A percentile compares a stretch with the other conserved stretches of the same genome.
Evolutionary conservation across 2,329 filamentous ascomycete species (phyloP).

Genomic region (Hortaea sp.): DNA sequence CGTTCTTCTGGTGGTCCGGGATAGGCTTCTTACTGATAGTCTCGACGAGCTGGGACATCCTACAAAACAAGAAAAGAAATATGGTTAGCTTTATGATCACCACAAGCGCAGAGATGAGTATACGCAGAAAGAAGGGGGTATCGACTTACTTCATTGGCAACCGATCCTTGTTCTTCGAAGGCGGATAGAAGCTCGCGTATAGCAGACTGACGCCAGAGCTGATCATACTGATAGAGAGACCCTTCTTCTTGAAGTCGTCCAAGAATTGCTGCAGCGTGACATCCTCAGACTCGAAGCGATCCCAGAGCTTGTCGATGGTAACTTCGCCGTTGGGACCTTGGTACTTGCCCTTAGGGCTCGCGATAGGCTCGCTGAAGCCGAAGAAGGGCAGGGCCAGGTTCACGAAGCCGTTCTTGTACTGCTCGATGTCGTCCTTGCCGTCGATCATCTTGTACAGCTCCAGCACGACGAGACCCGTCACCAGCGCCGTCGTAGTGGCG

Average conservation of each 20-base stretch:
- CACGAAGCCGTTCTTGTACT: constrained; percentile 99
- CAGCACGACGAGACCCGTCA: constrained; percentile 84
- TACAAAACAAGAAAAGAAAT: constrained; percentile 30
- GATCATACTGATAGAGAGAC: constrained; percentile 79
- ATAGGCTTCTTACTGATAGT: constrained; percentile 85
- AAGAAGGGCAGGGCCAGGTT: constrained; percentile 96
- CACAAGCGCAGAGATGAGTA: background rate
- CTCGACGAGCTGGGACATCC: constrained; percentile 80
- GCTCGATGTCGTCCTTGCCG: constrained; percentile 90
- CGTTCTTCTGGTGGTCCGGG: constrained; percentile 82
- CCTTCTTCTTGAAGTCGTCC: constrained; percentile 68
- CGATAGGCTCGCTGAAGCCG: constrained; percentile 93
- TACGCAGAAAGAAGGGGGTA: background rate
- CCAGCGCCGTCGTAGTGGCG: constrained; percentile 89
- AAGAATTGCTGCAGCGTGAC: constrained; percentile 78
- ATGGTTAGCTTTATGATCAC: too few species aligned
- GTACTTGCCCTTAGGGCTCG: constrained; percentile 87
- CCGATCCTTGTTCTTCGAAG: constrained; percentile 73
- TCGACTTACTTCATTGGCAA: constrained; percentile 55
- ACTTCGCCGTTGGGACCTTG: constrained; percentile 67
- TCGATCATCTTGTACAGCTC: constrained; percentile 96
- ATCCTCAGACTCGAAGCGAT: constrained; percentile 84
- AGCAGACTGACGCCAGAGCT: constrained; percentile 94
- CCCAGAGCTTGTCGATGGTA: constrained; percentile 91
- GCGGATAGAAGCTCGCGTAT: constrained; percentile 86